A percentile compares a stretch with the other conserved stretches of the same genome.
Conservation (phyloP, 345 rosid genomes). For the Eucalyptus rudis region DNA sequence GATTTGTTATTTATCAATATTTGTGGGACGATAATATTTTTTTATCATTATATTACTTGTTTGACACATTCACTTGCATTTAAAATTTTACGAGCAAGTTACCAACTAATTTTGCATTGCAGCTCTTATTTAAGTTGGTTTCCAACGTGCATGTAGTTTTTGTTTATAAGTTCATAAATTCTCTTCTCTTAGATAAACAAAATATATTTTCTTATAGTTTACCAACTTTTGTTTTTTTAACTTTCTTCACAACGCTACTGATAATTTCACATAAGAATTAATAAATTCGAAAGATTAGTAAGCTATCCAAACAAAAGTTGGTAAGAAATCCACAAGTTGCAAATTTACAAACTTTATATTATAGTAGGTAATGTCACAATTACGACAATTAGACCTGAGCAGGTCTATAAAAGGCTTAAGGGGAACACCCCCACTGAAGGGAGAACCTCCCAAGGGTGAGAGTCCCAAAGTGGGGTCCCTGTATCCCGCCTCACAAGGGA, state of each 20-base stretch:
- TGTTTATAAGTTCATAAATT: neutral
- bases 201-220: neutral
- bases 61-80: too few relatives aligned
- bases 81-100: too few relatives aligned
- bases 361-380: neutral
- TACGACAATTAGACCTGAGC: too few relatives aligned
- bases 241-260: neutral
- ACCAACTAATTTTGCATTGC: too few relatives aligned
- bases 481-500: too few relatives aligned
- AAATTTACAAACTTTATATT: neutral
- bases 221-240: neutral
- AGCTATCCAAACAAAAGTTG: neutral
- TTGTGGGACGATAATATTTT: fast-evolving
- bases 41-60: too few relatives aligned
- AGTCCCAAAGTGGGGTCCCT: too few relatives aligned
- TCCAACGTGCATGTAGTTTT: neutral
- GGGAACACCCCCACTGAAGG: too few relatives aligned
- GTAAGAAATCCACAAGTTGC: neutral
- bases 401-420: too few relatives aligned
- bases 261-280: neutral
- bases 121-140: neutral
- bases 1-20: too few relatives aligned
- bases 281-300: neutral
- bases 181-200: neutral
- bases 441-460: too few relatives aligned